These are phyloP conservation scores for Sugiyamaella xylanicola DNA, from an alignment of 1,139 yeast species.

Conservation along the genomic window DNA sequence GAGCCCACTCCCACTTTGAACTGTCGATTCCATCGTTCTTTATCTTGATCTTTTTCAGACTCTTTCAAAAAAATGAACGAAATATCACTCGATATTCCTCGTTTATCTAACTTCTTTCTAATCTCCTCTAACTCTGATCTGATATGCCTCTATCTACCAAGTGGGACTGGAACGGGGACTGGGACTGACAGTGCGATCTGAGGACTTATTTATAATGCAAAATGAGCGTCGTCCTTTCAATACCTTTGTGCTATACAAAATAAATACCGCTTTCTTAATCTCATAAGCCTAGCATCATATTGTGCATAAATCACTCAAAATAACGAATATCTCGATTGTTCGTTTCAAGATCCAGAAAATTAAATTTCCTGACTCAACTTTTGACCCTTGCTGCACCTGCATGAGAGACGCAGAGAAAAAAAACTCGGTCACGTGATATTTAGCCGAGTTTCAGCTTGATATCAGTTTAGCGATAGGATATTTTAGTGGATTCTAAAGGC, in stretches of 20 bases:
- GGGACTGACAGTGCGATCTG: background rate
- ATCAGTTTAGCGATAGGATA: too few species aligned
- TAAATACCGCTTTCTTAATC: background rate
- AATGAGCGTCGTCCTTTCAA: background rate
- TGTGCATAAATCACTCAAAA: conserved; percentile 1
- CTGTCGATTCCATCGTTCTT: background rate
- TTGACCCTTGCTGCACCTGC: background rate
- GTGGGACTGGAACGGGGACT: background rate
- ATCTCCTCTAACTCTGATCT: too few species aligned
- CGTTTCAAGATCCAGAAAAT: background rate
- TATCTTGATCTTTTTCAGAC: background rate
- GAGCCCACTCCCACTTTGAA: background rate
- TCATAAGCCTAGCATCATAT: background rate
- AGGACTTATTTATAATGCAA: background rate
- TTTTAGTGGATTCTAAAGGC: too few species aligned
- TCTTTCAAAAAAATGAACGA: background rate
- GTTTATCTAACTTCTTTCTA: too few species aligned
- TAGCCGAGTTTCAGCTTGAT: too few species aligned
- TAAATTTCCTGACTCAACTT: background rate
- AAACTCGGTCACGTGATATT: background rate
- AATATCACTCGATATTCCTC: too few species aligned
- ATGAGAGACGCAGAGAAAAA: background rate
- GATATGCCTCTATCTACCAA: too few species aligned
- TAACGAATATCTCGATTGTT: background rate
- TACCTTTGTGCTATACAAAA: background rate